phyloP scores from a whole-genome alignment of 2,329 filamentous ascomycete genomes.

The Clathrospora elynae region DNA sequence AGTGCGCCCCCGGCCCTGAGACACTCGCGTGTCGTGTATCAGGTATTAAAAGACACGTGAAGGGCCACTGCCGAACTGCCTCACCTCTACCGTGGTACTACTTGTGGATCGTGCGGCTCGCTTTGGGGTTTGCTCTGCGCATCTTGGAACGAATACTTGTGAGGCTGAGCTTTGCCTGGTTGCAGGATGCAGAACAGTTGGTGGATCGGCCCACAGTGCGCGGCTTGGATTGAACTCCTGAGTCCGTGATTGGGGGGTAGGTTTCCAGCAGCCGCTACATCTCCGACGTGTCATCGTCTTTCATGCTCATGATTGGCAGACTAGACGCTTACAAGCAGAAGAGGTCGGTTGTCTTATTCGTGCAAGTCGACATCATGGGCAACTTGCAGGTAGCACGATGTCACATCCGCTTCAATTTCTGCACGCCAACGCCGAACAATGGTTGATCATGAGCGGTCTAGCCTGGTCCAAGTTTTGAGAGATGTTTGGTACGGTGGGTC shows the following conservation, averaged over 20 bases:
- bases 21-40: constrained; percentile 20
- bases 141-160: constrained; percentile 8
- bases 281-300: constrained; percentile 33
- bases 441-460: constrained; percentile 12
- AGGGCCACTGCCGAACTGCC: background rate
- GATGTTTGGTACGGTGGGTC: constrained; percentile 12
- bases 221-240: constrained; percentile 27
- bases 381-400: too few species aligned
- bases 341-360: constrained; percentile 22
- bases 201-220: constrained; percentile 25
- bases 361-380: constrained; percentile 10
- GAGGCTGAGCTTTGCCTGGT: constrained; percentile 20
- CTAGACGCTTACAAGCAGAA: constrained; percentile 8
- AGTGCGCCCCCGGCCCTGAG: constrained; percentile 19
- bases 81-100: background rate
- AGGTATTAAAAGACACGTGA: constrained; percentile 12
- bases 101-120: background rate
- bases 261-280: constrained; percentile 18
- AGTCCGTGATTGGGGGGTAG: constrained; percentile 14
- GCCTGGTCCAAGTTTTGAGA: constrained; percentile 7
- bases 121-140: background rate
- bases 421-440: constrained; percentile 17
- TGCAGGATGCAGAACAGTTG: constrained; percentile 29
- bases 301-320: constrained; percentile 25
- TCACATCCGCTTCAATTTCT: constrained; percentile 8